These are phyloP conservation scores for Citrus medica DNA, from an alignment of 345 rosid genomes.

Conservation along the genomic window DNA sequence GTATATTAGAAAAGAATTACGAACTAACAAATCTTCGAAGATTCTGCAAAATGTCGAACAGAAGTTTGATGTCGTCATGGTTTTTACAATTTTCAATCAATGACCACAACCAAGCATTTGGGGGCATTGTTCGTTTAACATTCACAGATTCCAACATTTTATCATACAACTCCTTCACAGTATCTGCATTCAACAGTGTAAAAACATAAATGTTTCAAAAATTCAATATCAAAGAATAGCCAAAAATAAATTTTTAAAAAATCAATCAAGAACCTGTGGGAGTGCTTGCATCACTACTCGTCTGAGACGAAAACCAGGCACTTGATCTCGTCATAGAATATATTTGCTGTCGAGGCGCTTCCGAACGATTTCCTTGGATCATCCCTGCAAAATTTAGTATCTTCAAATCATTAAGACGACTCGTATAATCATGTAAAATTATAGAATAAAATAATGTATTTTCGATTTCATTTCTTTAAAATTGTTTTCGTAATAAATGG, in stretches of 20 bases:
- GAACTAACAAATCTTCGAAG: slow-evolving; percentile 77
- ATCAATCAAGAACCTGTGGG: slow-evolving; percentile 47
- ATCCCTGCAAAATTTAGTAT: slow-evolving; percentile 8
- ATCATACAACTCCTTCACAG: slow-evolving; percentile 68
- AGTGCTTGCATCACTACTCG: slow-evolving; percentile 18
- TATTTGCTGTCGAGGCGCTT: background rate
- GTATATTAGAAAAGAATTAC: background rate
- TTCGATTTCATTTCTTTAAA: background rate
- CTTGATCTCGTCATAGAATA: slow-evolving; percentile 16
- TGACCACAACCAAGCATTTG: slow-evolving; percentile 83
- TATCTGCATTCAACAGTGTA: slow-evolving; percentile 37
- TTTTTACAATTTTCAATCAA: slow-evolving; percentile 65
- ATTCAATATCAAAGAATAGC: background rate
- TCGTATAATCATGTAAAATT: background rate
- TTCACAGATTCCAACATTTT: slow-evolving; percentile 59
- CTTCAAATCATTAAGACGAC: background rate
- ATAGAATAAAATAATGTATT: background rate
- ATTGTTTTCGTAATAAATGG: background rate
- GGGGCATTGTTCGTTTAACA: slow-evolving; percentile 65
- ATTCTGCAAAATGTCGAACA: slow-evolving; percentile 55
- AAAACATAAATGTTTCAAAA: slow-evolving; percentile 7
- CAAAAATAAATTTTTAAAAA: background rate
- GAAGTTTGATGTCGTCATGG: slow-evolving; percentile 65
- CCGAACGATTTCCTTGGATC: slow-evolving; percentile 22
- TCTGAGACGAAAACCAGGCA: slow-evolving; percentile 36